Evolutionary conservation across 2,329 filamentous ascomycete genomes (phyloP).

Genomic region (Penicillium sp.): DNA sequence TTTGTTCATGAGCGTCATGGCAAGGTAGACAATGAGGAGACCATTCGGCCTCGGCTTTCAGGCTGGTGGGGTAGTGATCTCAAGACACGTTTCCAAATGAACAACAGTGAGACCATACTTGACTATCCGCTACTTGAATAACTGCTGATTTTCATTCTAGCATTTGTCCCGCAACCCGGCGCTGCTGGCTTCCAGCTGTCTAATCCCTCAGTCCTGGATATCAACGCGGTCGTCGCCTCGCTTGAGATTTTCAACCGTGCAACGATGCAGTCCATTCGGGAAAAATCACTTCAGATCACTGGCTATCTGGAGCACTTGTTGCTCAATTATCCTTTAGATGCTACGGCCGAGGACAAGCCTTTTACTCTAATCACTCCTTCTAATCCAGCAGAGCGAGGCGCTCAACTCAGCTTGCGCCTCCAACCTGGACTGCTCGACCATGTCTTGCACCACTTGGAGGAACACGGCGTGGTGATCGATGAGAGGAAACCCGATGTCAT

Average conservation of each 20-base stretch:
- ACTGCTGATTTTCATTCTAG: constrained; percentile 29
- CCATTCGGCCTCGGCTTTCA: constrained; percentile 67
- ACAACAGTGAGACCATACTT: constrained; percentile 55
- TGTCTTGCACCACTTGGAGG: constrained; percentile 65
- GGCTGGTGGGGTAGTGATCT: constrained; percentile 91
- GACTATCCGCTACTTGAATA: background rate
- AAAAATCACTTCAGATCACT: constrained; percentile 73
- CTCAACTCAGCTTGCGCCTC: constrained; percentile 76
- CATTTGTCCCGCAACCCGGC: constrained; percentile 74
- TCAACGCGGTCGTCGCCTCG: constrained; percentile 72
- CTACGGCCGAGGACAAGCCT: constrained; percentile 37
- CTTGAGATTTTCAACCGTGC: constrained; percentile 75
- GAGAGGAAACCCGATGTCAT: constrained; percentile 85
- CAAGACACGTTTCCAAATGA: constrained; percentile 76
- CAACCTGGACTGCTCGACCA: constrained; percentile 68
- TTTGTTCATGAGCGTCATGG: constrained; percentile 80
- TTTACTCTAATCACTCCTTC: constrained; percentile 70
- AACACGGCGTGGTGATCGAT: constrained; percentile 73
- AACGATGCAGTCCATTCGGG: constrained; percentile 66
- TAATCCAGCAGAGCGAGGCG: constrained; percentile 68
- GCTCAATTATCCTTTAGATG: constrained; percentile 37
- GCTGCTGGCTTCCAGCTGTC: constrained; percentile 83
- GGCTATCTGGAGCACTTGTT: constrained; percentile 74
- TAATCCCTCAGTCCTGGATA: constrained; percentile 78
- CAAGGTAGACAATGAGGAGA: constrained; percentile 40